Evolutionary conservation across 176 grass and related monocot genomes (phyloP).

Genomic region (Thalia dealbata): DNA sequence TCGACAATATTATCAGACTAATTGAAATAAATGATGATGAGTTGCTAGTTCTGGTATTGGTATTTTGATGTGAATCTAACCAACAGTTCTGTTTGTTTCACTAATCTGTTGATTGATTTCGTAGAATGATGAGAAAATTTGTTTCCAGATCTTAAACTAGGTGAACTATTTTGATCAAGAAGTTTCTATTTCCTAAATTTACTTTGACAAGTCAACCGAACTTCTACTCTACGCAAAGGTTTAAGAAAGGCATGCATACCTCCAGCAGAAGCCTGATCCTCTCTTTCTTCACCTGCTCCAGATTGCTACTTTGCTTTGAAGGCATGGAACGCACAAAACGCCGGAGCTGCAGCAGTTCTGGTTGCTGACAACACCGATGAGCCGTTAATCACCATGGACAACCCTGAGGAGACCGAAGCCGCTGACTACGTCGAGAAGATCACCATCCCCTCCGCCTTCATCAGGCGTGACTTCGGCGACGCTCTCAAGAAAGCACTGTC

Average conservation of each 20-base stretch:
- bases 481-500: conserved; percentile 18
- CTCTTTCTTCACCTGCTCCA: conserved; percentile 12
- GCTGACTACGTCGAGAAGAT: conserved; percentile 56
- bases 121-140: neutral
- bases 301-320: conserved; percentile 93
- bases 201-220: neutral
- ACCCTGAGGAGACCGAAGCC: conserved; percentile 44
- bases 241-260: too few species aligned
- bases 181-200: neutral
- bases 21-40: neutral
- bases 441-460: conserved; percentile 70
- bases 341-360: conserved; percentile 76
- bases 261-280: neutral
- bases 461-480: conserved; percentile 39
- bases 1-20: neutral
- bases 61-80: neutral
- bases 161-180: neutral
- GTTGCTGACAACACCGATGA: conserved; percentile 61
- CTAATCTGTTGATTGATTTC: neutral
- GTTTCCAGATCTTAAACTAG: neutral
- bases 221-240: neutral
- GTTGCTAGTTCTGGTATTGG: neutral
- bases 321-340: conserved; percentile 76
- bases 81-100: too few species aligned
- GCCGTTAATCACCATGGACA: conserved; percentile 80